These are phyloP conservation scores for Immersiporthe knoxdaviesiana DNA, from an alignment of 2,329 filamentous ascomycete species.

Conservation along the genomic window DNA sequence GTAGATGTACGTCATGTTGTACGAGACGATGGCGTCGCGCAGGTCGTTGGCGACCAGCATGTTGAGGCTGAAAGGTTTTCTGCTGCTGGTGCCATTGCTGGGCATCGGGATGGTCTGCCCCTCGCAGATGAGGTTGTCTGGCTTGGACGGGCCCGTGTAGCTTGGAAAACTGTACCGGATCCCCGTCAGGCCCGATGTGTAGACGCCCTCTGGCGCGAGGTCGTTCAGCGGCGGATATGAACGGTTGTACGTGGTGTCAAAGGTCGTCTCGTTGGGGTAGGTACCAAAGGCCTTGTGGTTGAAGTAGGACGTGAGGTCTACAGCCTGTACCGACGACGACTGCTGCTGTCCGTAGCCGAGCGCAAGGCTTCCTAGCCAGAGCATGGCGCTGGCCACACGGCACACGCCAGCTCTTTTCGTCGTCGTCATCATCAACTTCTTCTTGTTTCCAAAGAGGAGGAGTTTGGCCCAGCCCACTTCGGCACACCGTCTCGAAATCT, in stretches of 20 bases:
- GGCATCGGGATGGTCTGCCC: conserved; percentile 44
- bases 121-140: conserved; percentile 49
- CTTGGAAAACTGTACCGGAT: conserved; percentile 47
- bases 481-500: background rate
- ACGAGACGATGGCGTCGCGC: conserved; percentile 42
- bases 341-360: conserved; percentile 18
- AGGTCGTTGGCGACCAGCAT: conserved; percentile 49
- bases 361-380: conserved; percentile 10
- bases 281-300: conserved; percentile 54
- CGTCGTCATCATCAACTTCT: conserved; percentile 1
- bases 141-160: conserved; percentile 40
- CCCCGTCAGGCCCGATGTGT: conserved; percentile 46
- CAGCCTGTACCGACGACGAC: conserved; percentile 32
- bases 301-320: conserved; percentile 43
- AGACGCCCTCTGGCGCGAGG: conserved; percentile 35
- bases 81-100: background rate
- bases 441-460: background rate
- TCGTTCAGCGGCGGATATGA: conserved; percentile 44
- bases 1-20: conserved; percentile 48
- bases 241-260: conserved; percentile 44
- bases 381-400: conserved; percentile 4
- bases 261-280: conserved; percentile 49
- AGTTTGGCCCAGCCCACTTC: background rate
- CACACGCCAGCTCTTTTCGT: background rate
- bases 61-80: conserved; percentile 39